A percentile compares a stretch with the other conserved stretches of the same genome.
phyloP scores from a whole-genome alignment of 208 protist genomes.

The Leishmania major region DNA sequence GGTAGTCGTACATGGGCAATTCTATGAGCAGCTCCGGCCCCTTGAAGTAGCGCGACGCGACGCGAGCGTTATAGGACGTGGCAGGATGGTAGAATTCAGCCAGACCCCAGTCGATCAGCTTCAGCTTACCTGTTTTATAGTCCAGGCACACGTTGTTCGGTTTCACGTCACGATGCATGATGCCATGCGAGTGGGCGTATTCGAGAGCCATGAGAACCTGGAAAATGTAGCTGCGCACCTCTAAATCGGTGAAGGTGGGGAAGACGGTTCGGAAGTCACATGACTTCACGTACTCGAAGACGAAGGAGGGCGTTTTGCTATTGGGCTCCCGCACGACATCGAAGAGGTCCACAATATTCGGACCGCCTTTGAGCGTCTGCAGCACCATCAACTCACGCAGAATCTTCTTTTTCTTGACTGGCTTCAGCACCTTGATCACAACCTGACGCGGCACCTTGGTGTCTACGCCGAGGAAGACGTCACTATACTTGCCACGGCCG shows the following conservation, averaged over 20 bases:
- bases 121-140: slow-evolving; percentile 93
- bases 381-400: slow-evolving; percentile 99
- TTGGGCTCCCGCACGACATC: slow-evolving; percentile 98
- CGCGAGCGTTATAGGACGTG: slow-evolving; percentile 98
- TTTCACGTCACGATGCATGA: slow-evolving; percentile 99
- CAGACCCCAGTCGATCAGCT: slow-evolving; percentile 99
- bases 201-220: slow-evolving; percentile 97
- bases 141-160: slow-evolving; percentile 99
- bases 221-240: slow-evolving; percentile 99
- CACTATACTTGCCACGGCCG: slow-evolving; percentile 99
- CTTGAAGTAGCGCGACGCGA: slow-evolving; percentile 99
- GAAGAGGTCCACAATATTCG: slow-evolving; percentile 98
- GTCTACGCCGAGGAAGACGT: slow-evolving; percentile 99
- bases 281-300: slow-evolving; percentile 99
- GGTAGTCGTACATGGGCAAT: slow-evolving; percentile 99
- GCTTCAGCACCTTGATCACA: slow-evolving; percentile 99
- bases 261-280: slow-evolving; percentile 98
- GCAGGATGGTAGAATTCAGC: slow-evolving; percentile 99
- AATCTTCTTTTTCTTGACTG: slow-evolving; percentile 99
- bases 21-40: slow-evolving; percentile 99
- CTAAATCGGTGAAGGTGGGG: slow-evolving; percentile 96
- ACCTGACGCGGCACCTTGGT: slow-evolving; percentile 82
- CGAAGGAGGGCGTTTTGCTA: slow-evolving; percentile 98
- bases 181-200: slow-evolving; percentile 97
- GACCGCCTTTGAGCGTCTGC: slow-evolving; percentile 97